A percentile compares a stretch with the other conserved stretches of the same genome.
phyloP scores from a whole-genome alignment of 1,284 basidiomycete genomes.

The Moesziomyces sp. region DNA sequence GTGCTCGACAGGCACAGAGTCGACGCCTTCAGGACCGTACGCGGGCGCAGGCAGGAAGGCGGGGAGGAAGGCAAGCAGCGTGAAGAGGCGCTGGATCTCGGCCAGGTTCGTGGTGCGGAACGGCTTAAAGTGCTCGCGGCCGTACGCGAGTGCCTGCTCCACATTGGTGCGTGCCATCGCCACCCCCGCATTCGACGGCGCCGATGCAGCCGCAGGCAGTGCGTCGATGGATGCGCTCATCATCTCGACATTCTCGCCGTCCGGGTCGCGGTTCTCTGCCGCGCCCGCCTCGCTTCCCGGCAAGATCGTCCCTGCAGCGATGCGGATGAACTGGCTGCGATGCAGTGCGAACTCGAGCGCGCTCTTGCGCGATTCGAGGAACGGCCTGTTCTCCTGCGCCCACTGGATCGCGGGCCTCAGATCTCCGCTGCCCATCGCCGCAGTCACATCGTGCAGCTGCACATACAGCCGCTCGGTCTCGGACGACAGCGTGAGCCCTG shows the following conservation, averaged over 20 bases:
- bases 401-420: slow-evolving; percentile 56
- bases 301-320: slow-evolving; percentile 42
- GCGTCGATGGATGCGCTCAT: slow-evolving; percentile 30
- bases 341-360: slow-evolving; percentile 59
- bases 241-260: slow-evolving; percentile 54
- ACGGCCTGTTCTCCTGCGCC: slow-evolving; percentile 42
- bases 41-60: slow-evolving; percentile 28
- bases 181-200: neutral
- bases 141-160: slow-evolving; percentile 77
- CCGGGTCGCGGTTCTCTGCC: slow-evolving; percentile 30
- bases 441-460: slow-evolving; percentile 29
- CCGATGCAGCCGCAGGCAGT: slow-evolving; percentile 3
- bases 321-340: slow-evolving; percentile 55
- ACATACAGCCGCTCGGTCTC: slow-evolving; percentile 15
- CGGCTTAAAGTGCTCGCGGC: slow-evolving; percentile 75
- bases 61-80: slow-evolving; percentile 79
- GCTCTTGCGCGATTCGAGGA: slow-evolving; percentile 43
- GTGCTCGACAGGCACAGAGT: slow-evolving; percentile 36
- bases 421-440: slow-evolving; percentile 41
- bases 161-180: slow-evolving; percentile 37
- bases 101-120: slow-evolving; percentile 76
- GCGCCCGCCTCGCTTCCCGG: slow-evolving; percentile 5
- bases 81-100: slow-evolving; percentile 82
- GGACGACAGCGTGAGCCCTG: slow-evolving; percentile 18
- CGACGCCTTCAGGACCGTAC: slow-evolving; percentile 28